Evolutionary conservation across 768 basidiomycete species (phyloP).

Genomic region (Rhodotorula babjevae): DNA sequence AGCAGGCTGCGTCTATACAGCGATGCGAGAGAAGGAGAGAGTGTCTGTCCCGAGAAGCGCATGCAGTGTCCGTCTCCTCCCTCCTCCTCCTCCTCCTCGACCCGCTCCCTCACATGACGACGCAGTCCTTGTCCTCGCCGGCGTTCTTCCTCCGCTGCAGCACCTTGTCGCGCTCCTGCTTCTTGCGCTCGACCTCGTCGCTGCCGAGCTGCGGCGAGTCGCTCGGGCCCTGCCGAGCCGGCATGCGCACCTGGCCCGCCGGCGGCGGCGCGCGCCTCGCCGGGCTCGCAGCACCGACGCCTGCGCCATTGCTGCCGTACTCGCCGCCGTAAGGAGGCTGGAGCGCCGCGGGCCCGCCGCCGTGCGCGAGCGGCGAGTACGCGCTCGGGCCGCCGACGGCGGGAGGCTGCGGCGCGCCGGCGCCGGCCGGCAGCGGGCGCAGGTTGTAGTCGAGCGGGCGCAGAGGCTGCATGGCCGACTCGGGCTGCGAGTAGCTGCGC

Average conservation of each 20-base stretch:
- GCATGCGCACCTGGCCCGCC: slow-evolving; percentile 50
- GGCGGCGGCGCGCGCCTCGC: slow-evolving; percentile 30
- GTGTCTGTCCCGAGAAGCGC: neutral
- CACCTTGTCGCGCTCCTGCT: slow-evolving; percentile 26
- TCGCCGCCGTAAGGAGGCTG: neutral
- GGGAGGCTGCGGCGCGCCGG: neutral
- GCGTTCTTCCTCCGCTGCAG: slow-evolving; percentile 42
- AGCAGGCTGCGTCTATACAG: too few relatives aligned
- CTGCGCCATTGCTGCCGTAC: neutral
- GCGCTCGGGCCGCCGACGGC: neutral
- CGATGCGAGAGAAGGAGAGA: neutral
- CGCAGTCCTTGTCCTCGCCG: slow-evolving; percentile 72
- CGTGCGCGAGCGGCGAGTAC: slow-evolving; percentile 38
- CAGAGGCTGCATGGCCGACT: neutral
- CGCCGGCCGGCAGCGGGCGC: neutral
- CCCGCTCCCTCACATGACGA: slow-evolving; percentile 66
- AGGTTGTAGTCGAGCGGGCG: slow-evolving; percentile 18
- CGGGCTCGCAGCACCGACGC: neutral
- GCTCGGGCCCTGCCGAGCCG: slow-evolving; percentile 16
- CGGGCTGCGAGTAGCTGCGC: slow-evolving; percentile 32
- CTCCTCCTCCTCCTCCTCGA: neutral
- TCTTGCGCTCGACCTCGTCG: slow-evolving; percentile 4
- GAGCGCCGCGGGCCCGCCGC: neutral
- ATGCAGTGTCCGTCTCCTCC: neutral
- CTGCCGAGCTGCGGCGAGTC: slow-evolving; percentile 2